These are phyloP conservation scores for Wickerhamiella azymoides DNA, from an alignment of 805 yeast genomes.

Conservation along the genomic window DNA sequence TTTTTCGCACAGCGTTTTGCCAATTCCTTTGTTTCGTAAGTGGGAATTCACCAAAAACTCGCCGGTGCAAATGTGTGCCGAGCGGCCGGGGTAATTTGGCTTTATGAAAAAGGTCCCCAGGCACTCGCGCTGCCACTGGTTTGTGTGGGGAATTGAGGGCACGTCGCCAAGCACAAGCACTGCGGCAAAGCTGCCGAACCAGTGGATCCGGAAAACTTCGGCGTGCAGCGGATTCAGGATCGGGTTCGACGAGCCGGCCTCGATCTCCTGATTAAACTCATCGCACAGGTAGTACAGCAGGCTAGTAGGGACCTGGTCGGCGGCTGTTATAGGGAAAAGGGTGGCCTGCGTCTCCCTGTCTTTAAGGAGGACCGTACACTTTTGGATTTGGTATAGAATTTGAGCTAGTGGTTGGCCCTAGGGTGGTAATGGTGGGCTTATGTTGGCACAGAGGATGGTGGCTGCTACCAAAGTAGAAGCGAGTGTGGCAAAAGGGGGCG, in stretches of 20 bases:
- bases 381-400: constrained; percentile 20
- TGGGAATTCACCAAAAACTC: constrained; percentile 85
- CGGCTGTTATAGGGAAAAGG: constrained; percentile 65
- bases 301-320: constrained; percentile 60
- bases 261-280: constrained; percentile 87
- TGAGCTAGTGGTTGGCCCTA: too few species aligned
- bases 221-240: constrained; percentile 66
- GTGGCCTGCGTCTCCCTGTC: constrained; percentile 61
- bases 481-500: too few species aligned
- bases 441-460: background rate
- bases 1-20: constrained; percentile 70
- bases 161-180: constrained; percentile 62
- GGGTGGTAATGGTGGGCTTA: too few species aligned
- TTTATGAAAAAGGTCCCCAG: constrained; percentile 74
- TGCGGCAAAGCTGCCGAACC: constrained; percentile 86
- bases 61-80: constrained; percentile 86
- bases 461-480: background rate
- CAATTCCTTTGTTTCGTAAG: constrained; percentile 83
- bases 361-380: constrained; percentile 6
- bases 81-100: constrained; percentile 86
- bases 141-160: constrained; percentile 31
- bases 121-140: constrained; percentile 88
- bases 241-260: constrained; percentile 76
- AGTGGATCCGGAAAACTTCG: constrained; percentile 64
- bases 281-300: constrained; percentile 70